Evolutionary conservation across 2,329 filamentous ascomycete species (phyloP), one percentile per base, ranked within the genome.

Genomic region (Rosellinia necatrix): DNA sequence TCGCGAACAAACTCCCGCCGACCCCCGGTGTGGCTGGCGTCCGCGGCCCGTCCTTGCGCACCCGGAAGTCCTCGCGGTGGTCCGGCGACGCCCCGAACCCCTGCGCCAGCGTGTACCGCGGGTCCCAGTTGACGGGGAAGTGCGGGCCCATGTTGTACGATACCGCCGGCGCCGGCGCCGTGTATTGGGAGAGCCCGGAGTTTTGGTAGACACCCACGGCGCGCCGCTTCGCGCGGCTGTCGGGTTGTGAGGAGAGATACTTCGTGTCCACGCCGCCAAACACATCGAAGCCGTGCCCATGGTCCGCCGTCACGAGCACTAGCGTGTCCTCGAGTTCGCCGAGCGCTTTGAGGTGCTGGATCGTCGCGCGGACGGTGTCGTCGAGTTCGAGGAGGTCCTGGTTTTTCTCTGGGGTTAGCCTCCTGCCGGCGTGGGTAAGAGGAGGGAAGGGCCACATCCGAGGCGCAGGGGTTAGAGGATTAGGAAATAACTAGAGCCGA

Each of bases 251-350:
- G 13, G 82, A 76, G 42, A 93, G 79, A 74, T 92, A 94, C 70
- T 88, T 78, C 15, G 90, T 94, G 69, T 96, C 91, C 43, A 91
- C 89, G 61, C 81, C 86, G 60, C 91, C 91, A 70, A 88, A 92
- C 64, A 96, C 91, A 65, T 92, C 91, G 70, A 96, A 96, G 52
- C 91, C 91, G 75, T 96, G 91, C 37, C 91, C 91, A 78, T 94
- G 91, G 69, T 96, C 90, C n/a, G 90, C 88, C 3, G 90, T 91
- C 44, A 94, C 89, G 46, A 96, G 71, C 62, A 96, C 80, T 3
- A 93, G 82, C 1, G 91, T 96, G 59, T 92, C 84, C 8, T 93
- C 83, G 27, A 92, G 80, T 53, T 85, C 80, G 55, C 82, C 82
- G 6, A 91, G 77, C 27, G 80, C 75, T 66, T 84, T 79, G 38